Conservation (phyloP, 1,284 basidiomycete genomes). For the Ganoderma boninense region DNA sequence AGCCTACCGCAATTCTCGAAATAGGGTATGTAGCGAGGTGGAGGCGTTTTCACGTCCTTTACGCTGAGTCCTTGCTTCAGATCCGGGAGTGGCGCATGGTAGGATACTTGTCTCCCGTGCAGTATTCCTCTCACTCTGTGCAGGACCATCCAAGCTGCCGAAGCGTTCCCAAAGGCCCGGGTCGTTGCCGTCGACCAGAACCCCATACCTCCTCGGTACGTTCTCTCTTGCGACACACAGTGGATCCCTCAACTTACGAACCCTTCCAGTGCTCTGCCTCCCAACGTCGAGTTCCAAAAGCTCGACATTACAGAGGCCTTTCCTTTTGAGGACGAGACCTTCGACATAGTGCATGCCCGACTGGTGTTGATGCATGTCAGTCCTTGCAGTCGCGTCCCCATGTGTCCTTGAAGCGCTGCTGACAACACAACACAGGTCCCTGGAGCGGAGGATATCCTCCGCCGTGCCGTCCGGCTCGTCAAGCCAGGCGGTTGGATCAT, state of each 20-base stretch:
- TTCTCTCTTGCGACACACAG: not conserved
- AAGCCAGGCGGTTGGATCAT: slow-evolving; percentile 25
- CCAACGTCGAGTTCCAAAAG: not conserved
- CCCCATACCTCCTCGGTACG: not conserved
- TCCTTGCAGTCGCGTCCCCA: not conserved
- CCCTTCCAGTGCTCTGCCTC: not conserved
- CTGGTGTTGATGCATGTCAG: slow-evolving; percentile 8
- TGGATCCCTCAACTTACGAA: not conserved
- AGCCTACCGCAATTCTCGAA: not conserved
- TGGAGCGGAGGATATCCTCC: slow-evolving; percentile 6
- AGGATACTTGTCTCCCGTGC: not conserved
- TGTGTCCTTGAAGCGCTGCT: not conserved
- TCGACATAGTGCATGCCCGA: slow-evolving; percentile 4
- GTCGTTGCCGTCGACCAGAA: slow-evolving; percentile 6
- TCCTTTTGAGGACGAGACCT: slow-evolving; percentile 5
- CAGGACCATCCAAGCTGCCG: slow-evolving; percentile 2
- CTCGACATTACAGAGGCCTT: not conserved
- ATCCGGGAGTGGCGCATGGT: slow-evolving; percentile 2
- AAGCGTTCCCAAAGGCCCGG: not conserved
- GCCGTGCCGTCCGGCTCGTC: slow-evolving; percentile 12
- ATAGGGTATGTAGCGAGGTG: not conserved
- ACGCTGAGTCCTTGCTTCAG: not conserved
- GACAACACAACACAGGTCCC: slow-evolving; percentile 5
- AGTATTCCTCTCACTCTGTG: not conserved
- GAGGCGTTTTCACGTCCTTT: not conserved